Evolutionary conservation across 805 yeast genomes (phyloP).

Genomic region (Candida ovalis): DNA sequence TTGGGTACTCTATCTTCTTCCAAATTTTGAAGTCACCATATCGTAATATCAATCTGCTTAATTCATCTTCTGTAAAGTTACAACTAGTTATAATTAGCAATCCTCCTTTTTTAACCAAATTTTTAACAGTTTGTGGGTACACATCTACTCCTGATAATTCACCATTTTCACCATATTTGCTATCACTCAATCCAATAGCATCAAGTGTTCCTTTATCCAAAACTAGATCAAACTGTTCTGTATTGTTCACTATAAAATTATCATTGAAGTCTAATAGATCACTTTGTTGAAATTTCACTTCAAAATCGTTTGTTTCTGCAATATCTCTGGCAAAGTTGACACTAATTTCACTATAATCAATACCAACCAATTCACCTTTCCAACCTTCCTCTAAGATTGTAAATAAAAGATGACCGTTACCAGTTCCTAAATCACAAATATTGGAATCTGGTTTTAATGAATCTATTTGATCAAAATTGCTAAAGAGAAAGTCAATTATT

Average conservation of each 20-base stretch:
- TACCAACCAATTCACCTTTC: conserved; percentile 59
- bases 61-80: conserved; percentile 83
- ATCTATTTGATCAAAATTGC: conserved; percentile 37
- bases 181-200: conserved; percentile 85
- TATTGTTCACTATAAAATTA: conserved; percentile 26
- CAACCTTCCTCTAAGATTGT: conserved; percentile 62
- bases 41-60: conserved; percentile 49
- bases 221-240: conserved; percentile 60
- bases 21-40: conserved; percentile 47
- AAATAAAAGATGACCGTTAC: conserved; percentile 88
- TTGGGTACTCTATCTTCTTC: conserved; percentile 71
- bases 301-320: conserved; percentile 36
- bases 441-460: conserved; percentile 30
- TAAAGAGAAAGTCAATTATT: conserved; percentile 68
- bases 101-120: conserved; percentile 51
- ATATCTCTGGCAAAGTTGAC: conserved; percentile 68
- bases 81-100: conserved; percentile 84
- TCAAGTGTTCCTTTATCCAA: conserved; percentile 95
- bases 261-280: conserved; percentile 56
- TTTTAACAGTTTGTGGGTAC: conserved; percentile 59
- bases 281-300: conserved; percentile 53
- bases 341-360: conserved; percentile 85
- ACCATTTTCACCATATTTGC: conserved; percentile 41
- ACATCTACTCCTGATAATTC: conserved; percentile 49
- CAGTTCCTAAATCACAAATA: conserved; percentile 87